Conservation (phyloP, 495 filamentous ascomycete genomes). For the Hamigera avellanea region DNA sequence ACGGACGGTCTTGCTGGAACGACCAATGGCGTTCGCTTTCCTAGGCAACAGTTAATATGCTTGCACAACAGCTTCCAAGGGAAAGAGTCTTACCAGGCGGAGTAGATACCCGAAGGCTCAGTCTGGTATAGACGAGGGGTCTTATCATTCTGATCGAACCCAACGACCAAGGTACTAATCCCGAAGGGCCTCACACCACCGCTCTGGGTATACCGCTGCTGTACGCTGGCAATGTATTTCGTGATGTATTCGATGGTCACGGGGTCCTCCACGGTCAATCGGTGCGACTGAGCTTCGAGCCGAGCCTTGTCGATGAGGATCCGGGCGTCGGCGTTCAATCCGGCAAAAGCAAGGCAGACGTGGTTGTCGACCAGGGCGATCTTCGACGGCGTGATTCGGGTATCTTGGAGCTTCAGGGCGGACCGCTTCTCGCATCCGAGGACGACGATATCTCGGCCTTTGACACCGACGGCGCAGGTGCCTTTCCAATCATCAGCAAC, state of each 20-base stretch:
- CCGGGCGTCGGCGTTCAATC: conserved; percentile 91
- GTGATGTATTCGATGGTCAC: conserved; percentile 98
- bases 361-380: conserved; percentile 90
- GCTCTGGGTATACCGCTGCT: conserved; percentile 96
- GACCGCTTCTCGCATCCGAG: conserved; percentile 97
- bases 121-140: conserved; percentile 89
- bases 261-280: conserved; percentile 95
- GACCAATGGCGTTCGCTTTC: conserved; percentile 98
- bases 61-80: neutral
- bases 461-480: conserved; percentile 96
- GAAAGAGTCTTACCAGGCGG: conserved; percentile 68
- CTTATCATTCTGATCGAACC: conserved; percentile 85
- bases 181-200: conserved; percentile 96
- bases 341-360: conserved; percentile 93
- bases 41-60: conserved; percentile 33
- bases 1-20: conserved; percentile 95
- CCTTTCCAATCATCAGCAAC: conserved; percentile 37
- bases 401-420: conserved; percentile 98
- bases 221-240: conserved; percentile 93
- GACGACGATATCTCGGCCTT: conserved; percentile 88
- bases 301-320: conserved; percentile 97
- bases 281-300: conserved; percentile 92
- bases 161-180: conserved; percentile 93
- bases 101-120: conserved; percentile 96
- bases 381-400: conserved; percentile 96